Evolutionary conservation across 2,329 filamentous ascomycete species (phyloP).

Genomic region (Emericellopsis cladophorae): DNA sequence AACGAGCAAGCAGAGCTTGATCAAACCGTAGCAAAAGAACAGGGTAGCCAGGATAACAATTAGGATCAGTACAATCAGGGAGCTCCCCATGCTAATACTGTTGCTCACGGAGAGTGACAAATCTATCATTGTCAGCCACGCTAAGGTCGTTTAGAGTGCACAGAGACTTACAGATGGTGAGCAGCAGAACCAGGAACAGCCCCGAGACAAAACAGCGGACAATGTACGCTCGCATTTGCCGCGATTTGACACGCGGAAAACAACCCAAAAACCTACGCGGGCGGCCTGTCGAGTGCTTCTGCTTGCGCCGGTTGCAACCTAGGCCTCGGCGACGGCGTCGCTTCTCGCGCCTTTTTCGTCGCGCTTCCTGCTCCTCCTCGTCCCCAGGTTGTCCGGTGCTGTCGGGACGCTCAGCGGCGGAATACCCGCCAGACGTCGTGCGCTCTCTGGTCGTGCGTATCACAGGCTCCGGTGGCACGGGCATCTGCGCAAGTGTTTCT

Average conservation of each 20-base stretch:
- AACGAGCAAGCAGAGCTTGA: slow-evolving; percentile 59
- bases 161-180: slow-evolving; percentile 51
- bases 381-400: background rate
- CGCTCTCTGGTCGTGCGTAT: background rate
- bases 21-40: slow-evolving; percentile 69
- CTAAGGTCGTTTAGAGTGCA: background rate
- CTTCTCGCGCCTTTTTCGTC: background rate
- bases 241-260: slow-evolving; percentile 42
- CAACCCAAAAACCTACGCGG: slow-evolving; percentile 26
- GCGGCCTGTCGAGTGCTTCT: slow-evolving; percentile 5
- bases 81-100: slow-evolving; percentile 51
- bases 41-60: slow-evolving; percentile 62
- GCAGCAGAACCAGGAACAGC: slow-evolving; percentile 41
- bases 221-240: slow-evolving; percentile 39
- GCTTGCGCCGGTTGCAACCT: slow-evolving; percentile 20
- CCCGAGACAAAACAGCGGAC: slow-evolving; percentile 54
- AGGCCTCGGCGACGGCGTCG: slow-evolving; percentile 7
- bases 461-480: background rate
- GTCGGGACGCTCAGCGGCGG: background rate
- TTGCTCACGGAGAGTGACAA: slow-evolving; percentile 58
- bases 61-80: slow-evolving; percentile 70
- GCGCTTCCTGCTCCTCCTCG: too few species aligned
- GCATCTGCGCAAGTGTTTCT: background rate
- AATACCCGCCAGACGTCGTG: slow-evolving; percentile 1
- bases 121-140: slow-evolving; percentile 35